phyloP scores from a whole-genome alignment of 371 early-diverging fungal genomes.

The Amoeboaphelidium occidentale region DNA sequence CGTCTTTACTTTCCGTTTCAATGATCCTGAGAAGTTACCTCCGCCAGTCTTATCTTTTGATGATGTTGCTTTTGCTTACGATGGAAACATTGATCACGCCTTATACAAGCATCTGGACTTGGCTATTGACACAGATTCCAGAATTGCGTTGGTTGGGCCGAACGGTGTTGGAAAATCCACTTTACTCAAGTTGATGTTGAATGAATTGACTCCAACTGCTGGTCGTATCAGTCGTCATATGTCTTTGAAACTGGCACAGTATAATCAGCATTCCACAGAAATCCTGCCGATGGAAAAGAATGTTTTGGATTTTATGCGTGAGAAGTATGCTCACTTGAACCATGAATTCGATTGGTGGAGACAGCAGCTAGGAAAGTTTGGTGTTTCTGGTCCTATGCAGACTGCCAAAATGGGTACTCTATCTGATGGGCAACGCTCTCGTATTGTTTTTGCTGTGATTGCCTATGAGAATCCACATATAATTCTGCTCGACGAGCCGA shows the following conservation, averaged over 20 bases:
- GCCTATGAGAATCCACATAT: constrained; percentile 73
- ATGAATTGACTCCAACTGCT: constrained; percentile 28
- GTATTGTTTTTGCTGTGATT: constrained; percentile 86
- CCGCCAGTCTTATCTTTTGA: constrained; percentile 91
- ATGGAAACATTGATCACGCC: constrained; percentile 35
- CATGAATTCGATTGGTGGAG: constrained; percentile 64
- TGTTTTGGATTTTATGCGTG: constrained; percentile 78
- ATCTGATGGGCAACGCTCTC: constrained; percentile 58
- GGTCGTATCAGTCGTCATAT: constrained; percentile 73
- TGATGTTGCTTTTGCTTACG: constrained; percentile 73
- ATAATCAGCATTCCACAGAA: constrained; percentile 93
- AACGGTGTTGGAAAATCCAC: constrained; percentile 53
- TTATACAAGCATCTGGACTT: constrained; percentile 74
- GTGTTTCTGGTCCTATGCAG: constrained; percentile 75
- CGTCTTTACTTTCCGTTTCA: constrained; percentile 62
- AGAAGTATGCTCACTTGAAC: constrained; percentile 45
- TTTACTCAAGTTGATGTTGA: constrained; percentile 71
- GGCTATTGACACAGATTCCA: constrained; percentile 88
- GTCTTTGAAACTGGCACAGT: constrained; percentile 78
- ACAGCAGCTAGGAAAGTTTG: constrained; percentile 68
- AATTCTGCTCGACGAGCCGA: constrained; percentile 93
- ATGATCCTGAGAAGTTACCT: constrained; percentile 61
- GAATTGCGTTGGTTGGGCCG: constrained; percentile 20
- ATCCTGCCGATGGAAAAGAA: constrained; percentile 63
- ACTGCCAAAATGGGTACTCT: constrained; percentile 64